Conservation (phyloP, 768 basidiomycete species). For the Boletus rubroflammeus region DNA sequence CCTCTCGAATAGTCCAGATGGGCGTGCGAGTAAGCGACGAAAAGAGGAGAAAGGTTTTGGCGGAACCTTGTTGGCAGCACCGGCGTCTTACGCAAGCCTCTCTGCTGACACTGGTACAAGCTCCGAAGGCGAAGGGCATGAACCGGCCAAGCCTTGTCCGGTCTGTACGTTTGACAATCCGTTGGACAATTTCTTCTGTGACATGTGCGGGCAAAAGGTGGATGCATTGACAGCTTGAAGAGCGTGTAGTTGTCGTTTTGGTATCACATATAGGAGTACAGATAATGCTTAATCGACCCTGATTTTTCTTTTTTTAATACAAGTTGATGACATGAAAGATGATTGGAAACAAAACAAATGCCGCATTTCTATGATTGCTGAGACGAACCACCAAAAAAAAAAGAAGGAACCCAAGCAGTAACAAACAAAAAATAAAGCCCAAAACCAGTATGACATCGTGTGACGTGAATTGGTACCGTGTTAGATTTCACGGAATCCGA, state of each 20-base stretch:
- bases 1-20: conserved; percentile 47
- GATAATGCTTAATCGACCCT: conserved; percentile 32
- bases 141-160: conserved; percentile 43
- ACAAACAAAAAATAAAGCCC: conserved; percentile 24
- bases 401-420: conserved; percentile 21
- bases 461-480: conserved; percentile 8
- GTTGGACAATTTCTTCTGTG: conserved; percentile 40
- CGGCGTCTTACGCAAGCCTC: conserved; percentile 27
- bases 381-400: conserved; percentile 24
- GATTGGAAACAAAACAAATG: conserved; percentile 16
- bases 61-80: conserved; percentile 64
- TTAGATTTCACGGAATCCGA: conserved; percentile 18
- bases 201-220: conserved; percentile 41
- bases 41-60: conserved; percentile 66
- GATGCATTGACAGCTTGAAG: conserved; percentile 12
- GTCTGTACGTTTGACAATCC: conserved; percentile 60
- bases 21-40: conserved; percentile 38
- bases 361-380: conserved; percentile 29
- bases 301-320: conserved; percentile 22
- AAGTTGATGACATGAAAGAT: conserved; percentile 12
- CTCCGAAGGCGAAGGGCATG: conserved; percentile 31
- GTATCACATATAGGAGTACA: conserved; percentile 34
- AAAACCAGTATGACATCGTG: conserved; percentile 26
- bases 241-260: conserved; percentile 17
- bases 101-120: conserved; percentile 32